phyloP scores from a whole-genome alignment of 2,329 filamentous ascomycete genomes.

The Metarhizium anisopliae region DNA sequence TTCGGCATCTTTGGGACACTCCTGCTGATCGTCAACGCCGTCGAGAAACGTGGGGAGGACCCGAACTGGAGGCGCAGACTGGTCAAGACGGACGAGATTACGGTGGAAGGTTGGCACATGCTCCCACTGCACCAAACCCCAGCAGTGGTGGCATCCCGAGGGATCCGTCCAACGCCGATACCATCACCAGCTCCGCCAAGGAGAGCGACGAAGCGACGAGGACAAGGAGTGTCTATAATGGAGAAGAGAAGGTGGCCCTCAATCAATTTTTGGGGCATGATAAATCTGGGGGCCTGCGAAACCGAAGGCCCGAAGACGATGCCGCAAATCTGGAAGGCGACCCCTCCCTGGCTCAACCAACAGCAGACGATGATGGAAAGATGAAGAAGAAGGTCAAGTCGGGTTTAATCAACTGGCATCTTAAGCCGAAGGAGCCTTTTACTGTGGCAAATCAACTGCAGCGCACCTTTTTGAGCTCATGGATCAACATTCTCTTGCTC shows the following conservation, averaged over 20 bases:
- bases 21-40: conserved; percentile 22
- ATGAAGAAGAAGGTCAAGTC: conserved; percentile 23
- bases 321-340: conserved; percentile 7
- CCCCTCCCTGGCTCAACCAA: conserved; percentile 8
- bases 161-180: conserved; percentile 17
- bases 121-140: conserved; percentile 23
- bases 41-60: conserved; percentile 26
- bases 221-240: conserved; percentile 8
- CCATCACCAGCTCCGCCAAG: conserved; percentile 12
- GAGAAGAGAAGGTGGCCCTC: conserved; percentile 11
- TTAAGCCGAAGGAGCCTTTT: conserved; percentile 45
- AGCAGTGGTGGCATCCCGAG: conserved; percentile 7
- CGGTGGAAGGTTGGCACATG: conserved; percentile 26
- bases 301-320: conserved; percentile 21
- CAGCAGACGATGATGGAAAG: conserved; percentile 14
- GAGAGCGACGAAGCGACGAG: conserved; percentile 14
- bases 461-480: conserved; percentile 70
- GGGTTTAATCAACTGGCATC: conserved; percentile 32
- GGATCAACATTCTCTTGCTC: conserved; percentile 76
- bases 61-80: conserved; percentile 22
- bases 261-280: conserved; percentile 13
- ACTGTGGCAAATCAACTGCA: conserved; percentile 58
- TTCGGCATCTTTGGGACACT: conserved; percentile 26
- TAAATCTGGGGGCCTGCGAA: conserved; percentile 17
- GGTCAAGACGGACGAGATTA: conserved; percentile 11